Percentiles rank a stretch among this genome's conserved stretches.
Conservation (phyloP, 2,329 filamentous ascomycete genomes). For the Penicillium palitans region DNA sequence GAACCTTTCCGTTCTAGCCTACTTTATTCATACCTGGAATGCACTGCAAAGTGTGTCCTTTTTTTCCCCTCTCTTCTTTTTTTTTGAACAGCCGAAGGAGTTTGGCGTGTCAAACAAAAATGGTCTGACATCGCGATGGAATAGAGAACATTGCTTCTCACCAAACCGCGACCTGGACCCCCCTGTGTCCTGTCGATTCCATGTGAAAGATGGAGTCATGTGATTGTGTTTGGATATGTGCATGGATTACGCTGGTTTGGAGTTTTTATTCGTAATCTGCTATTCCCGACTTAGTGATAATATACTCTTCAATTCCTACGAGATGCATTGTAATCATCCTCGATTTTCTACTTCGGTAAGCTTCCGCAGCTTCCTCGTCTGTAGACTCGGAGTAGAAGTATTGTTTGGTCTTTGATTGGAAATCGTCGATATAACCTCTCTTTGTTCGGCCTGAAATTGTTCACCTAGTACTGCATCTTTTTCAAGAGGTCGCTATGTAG, state of each 20-base stretch:
- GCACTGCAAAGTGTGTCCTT: conserved; percentile 6
- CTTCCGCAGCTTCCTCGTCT: neutral
- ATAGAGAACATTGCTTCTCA: neutral
- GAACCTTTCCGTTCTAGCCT: conserved; percentile 8
- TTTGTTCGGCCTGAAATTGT: too few relatives aligned
- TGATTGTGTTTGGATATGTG: conserved; percentile 21
- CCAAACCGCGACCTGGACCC: neutral
- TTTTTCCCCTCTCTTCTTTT: conserved; percentile 12
- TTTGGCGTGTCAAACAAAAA: conserved; percentile 25
- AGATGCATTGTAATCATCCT: neutral
- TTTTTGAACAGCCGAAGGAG: conserved; percentile 12
- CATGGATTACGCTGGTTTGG: conserved; percentile 24
- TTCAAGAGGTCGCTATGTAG: too few relatives aligned
- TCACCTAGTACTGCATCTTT: too few relatives aligned
- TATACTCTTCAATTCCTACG: conserved; percentile 16
- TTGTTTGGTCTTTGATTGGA: too few relatives aligned
- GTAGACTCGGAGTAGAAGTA: too few relatives aligned
- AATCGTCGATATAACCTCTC: too few relatives aligned
- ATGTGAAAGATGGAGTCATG: conserved; percentile 3
- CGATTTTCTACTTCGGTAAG: neutral
- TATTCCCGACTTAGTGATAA: conserved; percentile 24
- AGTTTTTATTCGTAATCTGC: conserved; percentile 18
- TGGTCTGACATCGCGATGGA: conserved; percentile 10
- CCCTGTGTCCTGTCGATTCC: conserved; percentile 7
- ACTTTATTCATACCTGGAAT: conserved; percentile 6